phyloP scores from a whole-genome alignment of 305 asterid genomes.

The Salvia sclarea region DNA sequence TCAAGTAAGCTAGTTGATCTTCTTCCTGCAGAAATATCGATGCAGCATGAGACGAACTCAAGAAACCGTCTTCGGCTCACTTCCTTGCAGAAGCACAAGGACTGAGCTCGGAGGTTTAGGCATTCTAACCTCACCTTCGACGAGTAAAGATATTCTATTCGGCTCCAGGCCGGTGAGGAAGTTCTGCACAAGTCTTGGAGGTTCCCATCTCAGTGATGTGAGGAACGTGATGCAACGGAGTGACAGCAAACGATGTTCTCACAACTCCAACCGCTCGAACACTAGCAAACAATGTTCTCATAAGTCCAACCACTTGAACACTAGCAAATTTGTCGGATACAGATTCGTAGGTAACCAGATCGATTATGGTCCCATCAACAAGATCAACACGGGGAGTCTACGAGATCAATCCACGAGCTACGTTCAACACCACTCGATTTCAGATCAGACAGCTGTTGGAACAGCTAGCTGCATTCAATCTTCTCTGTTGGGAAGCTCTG shows the following conservation, averaged over 20 bases:
- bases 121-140: conserved; percentile 21
- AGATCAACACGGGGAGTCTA: neutral
- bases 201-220: conserved; percentile 1
- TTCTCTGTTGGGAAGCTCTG: conserved; percentile 2
- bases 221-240: conserved; percentile 41
- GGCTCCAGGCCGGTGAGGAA: conserved; percentile 14
- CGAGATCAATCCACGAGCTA: conserved; percentile 9
- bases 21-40: conserved; percentile 64
- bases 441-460: neutral
- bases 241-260: conserved; percentile 10
- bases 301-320: neutral
- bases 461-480: neutral
- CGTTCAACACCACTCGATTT: conserved; percentile 12
- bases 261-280: neutral
- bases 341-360: conserved; percentile 46
- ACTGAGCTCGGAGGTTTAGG: conserved; percentile 24
- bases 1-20: neutral
- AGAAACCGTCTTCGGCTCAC: conserved; percentile 32
- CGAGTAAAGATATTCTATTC: neutral
- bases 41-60: conserved; percentile 47
- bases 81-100: conserved; percentile 24
- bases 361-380: conserved; percentile 37
- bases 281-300: conserved; percentile 13
- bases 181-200: conserved; percentile 19
- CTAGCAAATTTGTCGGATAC: conserved; percentile 46